These are phyloP conservation scores for Suillus americanus DNA, from an alignment of 768 basidiomycete species.

Conservation along the genomic window DNA sequence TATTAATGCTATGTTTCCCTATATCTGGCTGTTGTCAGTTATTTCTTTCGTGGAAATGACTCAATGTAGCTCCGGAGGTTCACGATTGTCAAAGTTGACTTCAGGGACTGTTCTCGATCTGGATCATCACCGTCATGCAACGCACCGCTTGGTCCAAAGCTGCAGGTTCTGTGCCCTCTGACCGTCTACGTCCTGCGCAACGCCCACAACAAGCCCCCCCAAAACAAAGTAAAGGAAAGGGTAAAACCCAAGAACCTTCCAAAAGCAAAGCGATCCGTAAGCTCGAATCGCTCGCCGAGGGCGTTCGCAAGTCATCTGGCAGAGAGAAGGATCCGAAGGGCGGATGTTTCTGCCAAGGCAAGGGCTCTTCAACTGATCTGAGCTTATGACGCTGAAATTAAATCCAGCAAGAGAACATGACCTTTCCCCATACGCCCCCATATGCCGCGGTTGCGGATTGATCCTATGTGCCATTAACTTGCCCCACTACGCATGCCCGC, in stretches of 20 bases:
- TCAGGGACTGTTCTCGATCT: background rate
- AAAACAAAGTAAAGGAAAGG: slow-evolving; percentile 37
- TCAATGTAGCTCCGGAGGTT: background rate
- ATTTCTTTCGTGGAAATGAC: background rate
- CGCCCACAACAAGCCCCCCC: slow-evolving; percentile 10
- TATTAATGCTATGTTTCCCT: background rate
- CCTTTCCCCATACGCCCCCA: slow-evolving; percentile 54
- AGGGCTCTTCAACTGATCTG: slow-evolving; percentile 7
- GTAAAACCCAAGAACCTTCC: slow-evolving; percentile 30
- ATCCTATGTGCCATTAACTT: slow-evolving; percentile 60
- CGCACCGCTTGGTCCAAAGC: slow-evolving; percentile 23
- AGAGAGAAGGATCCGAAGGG: slow-evolving; percentile 53
- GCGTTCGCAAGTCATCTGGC: slow-evolving; percentile 35
- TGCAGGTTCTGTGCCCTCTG: slow-evolving; percentile 52
- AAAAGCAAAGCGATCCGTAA: slow-evolving; percentile 50
- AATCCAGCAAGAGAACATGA: slow-evolving; percentile 52
- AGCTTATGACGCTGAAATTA: background rate
- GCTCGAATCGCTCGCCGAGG: slow-evolving; percentile 49
- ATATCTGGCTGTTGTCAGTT: background rate
- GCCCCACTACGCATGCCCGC: slow-evolving; percentile 55
- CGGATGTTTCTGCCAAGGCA: slow-evolving; percentile 73
- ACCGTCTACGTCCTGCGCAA: slow-evolving; percentile 39
- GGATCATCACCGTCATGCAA: background rate
- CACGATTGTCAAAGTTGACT: background rate
- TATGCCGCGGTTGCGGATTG: slow-evolving; percentile 60